phyloP scores from a whole-genome alignment of 2,329 filamentous ascomycete species.

The Fusarium burgessii region DNA sequence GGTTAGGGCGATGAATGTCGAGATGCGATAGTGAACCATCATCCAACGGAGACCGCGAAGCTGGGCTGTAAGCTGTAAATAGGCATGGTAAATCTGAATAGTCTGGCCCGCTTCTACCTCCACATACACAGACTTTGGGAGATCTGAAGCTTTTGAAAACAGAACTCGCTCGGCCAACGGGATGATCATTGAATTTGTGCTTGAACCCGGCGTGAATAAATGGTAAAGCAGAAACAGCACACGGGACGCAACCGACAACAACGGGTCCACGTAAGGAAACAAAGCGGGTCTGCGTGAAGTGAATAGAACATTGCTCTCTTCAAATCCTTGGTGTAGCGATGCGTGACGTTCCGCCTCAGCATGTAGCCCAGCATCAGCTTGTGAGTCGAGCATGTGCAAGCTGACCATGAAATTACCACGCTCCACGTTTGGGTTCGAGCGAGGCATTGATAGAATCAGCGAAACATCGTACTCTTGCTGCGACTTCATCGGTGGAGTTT shows the following conservation, averaged over 20 bases:
- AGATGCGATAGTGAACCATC: slow-evolving; percentile 86
- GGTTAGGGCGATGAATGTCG: slow-evolving; percentile 77
- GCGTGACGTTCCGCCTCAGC: slow-evolving; percentile 48
- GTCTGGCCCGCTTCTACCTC: slow-evolving; percentile 77
- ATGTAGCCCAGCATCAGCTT: slow-evolving; percentile 43
- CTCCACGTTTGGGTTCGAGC: slow-evolving; percentile 78
- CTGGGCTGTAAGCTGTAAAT: slow-evolving; percentile 77
- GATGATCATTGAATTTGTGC: slow-evolving; percentile 73
- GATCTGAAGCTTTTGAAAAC: slow-evolving; percentile 62
- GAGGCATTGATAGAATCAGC: slow-evolving; percentile 80
- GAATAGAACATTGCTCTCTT: slow-evolving; percentile 61
- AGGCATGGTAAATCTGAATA: slow-evolving; percentile 81
- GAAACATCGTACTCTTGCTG: slow-evolving; percentile 88
- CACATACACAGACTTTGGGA: slow-evolving; percentile 62
- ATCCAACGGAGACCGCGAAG: slow-evolving; percentile 83
- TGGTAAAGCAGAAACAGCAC: slow-evolving; percentile 76
- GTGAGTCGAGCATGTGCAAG: slow-evolving; percentile 72
- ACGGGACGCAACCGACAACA: slow-evolving; percentile 72
- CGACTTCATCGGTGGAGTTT: slow-evolving; percentile 67
- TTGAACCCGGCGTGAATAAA: slow-evolving; percentile 72
- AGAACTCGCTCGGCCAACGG: slow-evolving; percentile 78
- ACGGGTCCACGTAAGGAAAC: slow-evolving; percentile 80
- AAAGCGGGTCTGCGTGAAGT: slow-evolving; percentile 80
- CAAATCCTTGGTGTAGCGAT: slow-evolving; percentile 52
- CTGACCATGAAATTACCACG: slow-evolving; percentile 96